Percentiles rank a stretch among this genome's conserved stretches.
These are phyloP conservation scores for Backusella circina DNA, from an alignment of 192 early-diverging fungal genomes.

Conservation along the genomic window DNA sequence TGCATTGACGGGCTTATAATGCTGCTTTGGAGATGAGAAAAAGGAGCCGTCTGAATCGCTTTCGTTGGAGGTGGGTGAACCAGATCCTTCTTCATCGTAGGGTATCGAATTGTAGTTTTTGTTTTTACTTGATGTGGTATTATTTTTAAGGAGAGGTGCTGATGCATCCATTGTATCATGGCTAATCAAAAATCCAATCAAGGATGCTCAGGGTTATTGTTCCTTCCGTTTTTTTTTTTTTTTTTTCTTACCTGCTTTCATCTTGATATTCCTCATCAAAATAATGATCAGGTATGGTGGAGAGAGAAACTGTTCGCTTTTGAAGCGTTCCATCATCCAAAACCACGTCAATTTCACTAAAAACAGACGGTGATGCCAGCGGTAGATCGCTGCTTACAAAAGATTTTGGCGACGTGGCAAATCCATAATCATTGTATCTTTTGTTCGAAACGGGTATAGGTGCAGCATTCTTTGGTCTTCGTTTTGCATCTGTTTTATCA, in stretches of 20 bases:
- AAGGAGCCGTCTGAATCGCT: conserved; percentile 19
- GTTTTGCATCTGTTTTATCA: neutral
- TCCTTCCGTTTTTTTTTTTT: neutral
- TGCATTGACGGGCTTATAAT: neutral
- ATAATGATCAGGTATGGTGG: conserved; percentile 23
- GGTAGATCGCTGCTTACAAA: neutral
- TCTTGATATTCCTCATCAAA: neutral
- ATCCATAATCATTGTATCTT: neutral
- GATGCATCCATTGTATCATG: neutral
- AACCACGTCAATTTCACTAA: conserved; percentile 29
- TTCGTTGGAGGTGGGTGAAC: conserved; percentile 8
- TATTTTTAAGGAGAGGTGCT: conserved; percentile 2
- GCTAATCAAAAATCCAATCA: neutral
- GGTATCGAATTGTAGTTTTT: neutral
- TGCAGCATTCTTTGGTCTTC: conserved; percentile 4
- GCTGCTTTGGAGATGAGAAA: neutral
- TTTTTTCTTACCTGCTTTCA: neutral
- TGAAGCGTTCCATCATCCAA: conserved; percentile 36
- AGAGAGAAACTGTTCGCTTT: conserved; percentile 31
- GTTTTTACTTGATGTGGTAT: neutral
- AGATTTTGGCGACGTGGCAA: neutral
- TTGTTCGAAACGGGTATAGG: neutral
- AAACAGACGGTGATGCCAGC: neutral
- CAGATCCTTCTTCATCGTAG: conserved; percentile 1
- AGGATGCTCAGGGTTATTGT: too few relatives aligned